Evolutionary conservation across 306 rosid genomes (phyloP).

Genomic region (Elaeagnus macrophylla): DNA sequence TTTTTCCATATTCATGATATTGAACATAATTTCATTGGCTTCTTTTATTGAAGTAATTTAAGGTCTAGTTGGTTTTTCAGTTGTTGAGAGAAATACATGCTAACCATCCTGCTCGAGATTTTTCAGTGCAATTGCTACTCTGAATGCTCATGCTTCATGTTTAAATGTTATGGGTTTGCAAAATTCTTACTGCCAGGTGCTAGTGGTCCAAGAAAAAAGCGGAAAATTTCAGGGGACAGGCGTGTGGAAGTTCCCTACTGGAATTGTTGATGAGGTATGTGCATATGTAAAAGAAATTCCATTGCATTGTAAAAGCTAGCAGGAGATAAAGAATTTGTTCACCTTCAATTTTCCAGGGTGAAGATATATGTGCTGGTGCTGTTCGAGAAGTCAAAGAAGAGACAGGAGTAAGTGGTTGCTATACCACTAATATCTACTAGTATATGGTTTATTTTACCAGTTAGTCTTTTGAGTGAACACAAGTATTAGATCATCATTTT

Average conservation of each 20-base stretch:
- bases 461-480: conserved; percentile 1
- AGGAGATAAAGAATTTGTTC: neutral
- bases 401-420: conserved; percentile 63
- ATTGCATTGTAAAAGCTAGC: conserved; percentile 2
- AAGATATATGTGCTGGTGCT: conserved; percentile 64
- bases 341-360: conserved; percentile 48
- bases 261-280: conserved; percentile 73
- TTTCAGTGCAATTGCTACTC: too few species aligned
- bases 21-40: too few species aligned
- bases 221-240: conserved; percentile 64
- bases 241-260: conserved; percentile 84
- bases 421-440: neutral
- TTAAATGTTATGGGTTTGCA: conserved; percentile 6
- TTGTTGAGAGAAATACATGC: too few species aligned
- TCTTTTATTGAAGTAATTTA: too few species aligned
- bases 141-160: neutral
- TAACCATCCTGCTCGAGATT: too few species aligned
- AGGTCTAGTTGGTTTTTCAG: too few species aligned
- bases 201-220: conserved; percentile 78
- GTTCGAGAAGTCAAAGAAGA: conserved; percentile 86
- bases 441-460: neutral
- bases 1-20: too few species aligned
- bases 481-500: too few species aligned
- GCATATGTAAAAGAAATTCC: conserved; percentile 4
- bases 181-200: conserved; percentile 33